Evolutionary conservation across 768 basidiomycete genomes (phyloP), one percentile per base, ranked within the genome.

Genomic region (Amanita fuliginea): DNA sequence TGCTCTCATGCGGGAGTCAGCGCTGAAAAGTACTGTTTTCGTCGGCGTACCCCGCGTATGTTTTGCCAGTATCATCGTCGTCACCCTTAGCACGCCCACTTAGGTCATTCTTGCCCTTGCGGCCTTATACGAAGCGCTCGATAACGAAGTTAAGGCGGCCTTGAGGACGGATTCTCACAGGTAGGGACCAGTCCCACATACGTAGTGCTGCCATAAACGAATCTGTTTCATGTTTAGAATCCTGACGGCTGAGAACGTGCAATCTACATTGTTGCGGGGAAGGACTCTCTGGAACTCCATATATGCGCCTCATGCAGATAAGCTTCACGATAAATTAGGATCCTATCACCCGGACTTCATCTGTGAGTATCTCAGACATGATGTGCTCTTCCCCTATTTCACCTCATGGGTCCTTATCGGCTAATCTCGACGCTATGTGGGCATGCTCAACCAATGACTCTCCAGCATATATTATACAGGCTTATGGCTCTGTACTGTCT

Each of bases 281-380:
- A 75, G 65, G 60, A 70, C 65, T 43, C 72, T 95, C 54, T 95
- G 92, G 89, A 73, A 83, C 64, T 78, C 81, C 47, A 91, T 95
- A 66, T 95, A 95, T 65, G 71, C 79, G 64, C 91, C 91, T 62
- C 86, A 91, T 71, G 83, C 81, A 61, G 80, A 80, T 71, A 95
- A 94, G 69, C 79, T 95, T 61, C 78, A 89, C 67, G 71, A 80
- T 70, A 95, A 92, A 71, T 75, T 95, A 55, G 82, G 75, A 62
- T 75, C 78, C 49, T 88, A 90, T 70, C 92, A 95, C 66, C 92
- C 92, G 53, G 92, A 95, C 73, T 88, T 95, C 71, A 90, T 92
- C 65, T 73, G 88, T 91, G 66, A 71, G 87, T 80, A 59, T 62
- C 63, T 61, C 26, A 46, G 19, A 9, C 46, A 47, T 24, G 46